Conservation (phyloP, 148 eudicot species). For the Limonium bicolor region DNA sequence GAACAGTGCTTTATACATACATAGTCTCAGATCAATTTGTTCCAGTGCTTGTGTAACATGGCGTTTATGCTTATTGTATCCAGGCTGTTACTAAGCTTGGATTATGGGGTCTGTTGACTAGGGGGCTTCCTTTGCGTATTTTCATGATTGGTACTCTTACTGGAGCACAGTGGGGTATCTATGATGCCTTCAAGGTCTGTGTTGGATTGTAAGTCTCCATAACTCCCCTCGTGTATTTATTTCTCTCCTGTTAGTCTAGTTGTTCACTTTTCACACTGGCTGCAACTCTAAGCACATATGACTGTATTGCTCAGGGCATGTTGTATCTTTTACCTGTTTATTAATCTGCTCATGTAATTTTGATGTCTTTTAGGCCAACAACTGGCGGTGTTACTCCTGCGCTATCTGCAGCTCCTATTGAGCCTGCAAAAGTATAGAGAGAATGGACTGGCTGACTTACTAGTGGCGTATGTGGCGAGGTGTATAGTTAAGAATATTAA, state of each 20-base stretch:
- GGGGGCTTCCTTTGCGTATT: slow-evolving; percentile 5
- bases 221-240: not conserved
- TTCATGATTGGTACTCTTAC: slow-evolving; percentile 5
- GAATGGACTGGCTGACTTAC: too few species aligned
- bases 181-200: slow-evolving; percentile 4
- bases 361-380: slow-evolving; percentile 2
- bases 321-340: not conserved
- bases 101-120: slow-evolving; percentile 2
- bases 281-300: not conserved
- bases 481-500: too few species aligned
- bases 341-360: not conserved
- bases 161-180: slow-evolving; percentile 8
- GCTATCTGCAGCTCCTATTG: slow-evolving; percentile 8
- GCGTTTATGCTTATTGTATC: too few species aligned
- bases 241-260: not conserved
- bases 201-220: slow-evolving; percentile 2
- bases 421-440: too few species aligned
- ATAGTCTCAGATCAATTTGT: too few species aligned
- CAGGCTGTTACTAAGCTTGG: slow-evolving; percentile 7
- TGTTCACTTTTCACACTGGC: too few species aligned
- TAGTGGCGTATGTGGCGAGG: too few species aligned
- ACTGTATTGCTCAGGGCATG: not conserved
- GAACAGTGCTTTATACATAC: too few species aligned
- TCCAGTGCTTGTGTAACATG: too few species aligned
- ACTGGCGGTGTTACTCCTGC: slow-evolving; percentile 6